phyloP scores from a whole-genome alignment of 2,329 filamentous ascomycete genomes.

The Aureobasidium sp. region DNA sequence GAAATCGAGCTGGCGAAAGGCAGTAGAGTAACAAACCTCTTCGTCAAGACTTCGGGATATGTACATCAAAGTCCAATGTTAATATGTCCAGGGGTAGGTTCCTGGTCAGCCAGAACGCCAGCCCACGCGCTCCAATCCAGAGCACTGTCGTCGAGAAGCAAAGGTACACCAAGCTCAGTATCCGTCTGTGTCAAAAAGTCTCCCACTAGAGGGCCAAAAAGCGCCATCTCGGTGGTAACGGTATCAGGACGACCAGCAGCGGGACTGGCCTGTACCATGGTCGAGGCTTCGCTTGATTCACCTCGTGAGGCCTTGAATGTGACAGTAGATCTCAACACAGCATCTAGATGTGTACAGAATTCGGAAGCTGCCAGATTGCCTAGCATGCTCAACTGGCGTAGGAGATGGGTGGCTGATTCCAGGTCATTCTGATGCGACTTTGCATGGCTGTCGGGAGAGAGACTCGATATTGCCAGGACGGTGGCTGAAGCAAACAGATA shows the following conservation, averaged over 20 bases:
- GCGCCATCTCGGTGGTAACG: conserved; percentile 9
- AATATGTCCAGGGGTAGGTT: conserved; percentile 7
- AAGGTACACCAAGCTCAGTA: conserved; percentile 3
- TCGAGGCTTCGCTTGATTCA: not conserved
- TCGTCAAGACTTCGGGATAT: not conserved
- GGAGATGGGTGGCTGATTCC: conserved; percentile 31
- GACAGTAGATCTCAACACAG: conserved; percentile 16
- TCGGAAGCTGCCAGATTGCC: conserved; percentile 37
- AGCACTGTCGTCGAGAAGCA: conserved; percentile 9
- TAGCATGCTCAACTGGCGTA: conserved; percentile 32
- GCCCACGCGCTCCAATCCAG: conserved; percentile 12
- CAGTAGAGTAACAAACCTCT: not conserved
- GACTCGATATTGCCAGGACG: conserved; percentile 37
- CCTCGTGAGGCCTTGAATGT: not conserved
- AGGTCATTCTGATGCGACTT: conserved; percentile 35
- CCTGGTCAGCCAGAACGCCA: conserved; percentile 6
- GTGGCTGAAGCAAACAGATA: conserved; percentile 42
- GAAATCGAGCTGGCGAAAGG: not conserved
- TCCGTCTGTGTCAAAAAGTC: conserved; percentile 14
- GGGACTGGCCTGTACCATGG: not conserved
- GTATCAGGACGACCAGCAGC: not conserved
- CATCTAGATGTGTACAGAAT: conserved; percentile 36
- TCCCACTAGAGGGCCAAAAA: conserved; percentile 5
- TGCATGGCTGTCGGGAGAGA: conserved; percentile 26
- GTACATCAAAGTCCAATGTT: not conserved